These are phyloP conservation scores for Boletales sp. DNA, from an alignment of 768 basidiomycete genomes.

Conservation along the genomic window DNA sequence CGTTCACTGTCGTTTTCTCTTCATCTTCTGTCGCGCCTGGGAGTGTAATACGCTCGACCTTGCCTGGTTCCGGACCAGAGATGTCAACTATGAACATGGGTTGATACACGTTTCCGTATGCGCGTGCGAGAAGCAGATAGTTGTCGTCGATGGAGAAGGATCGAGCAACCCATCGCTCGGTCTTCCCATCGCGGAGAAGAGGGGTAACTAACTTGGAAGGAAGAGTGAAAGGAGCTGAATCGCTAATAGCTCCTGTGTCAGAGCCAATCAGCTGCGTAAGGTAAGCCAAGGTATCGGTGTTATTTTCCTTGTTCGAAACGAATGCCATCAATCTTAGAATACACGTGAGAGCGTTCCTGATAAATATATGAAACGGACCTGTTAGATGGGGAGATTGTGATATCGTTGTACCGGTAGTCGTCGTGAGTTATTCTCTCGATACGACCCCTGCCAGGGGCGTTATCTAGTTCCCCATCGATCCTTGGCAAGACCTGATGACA, in stretches of 20 bases:
- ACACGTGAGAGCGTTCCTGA: not conserved
- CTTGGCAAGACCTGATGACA: constrained; percentile 25
- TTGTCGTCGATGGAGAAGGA: constrained; percentile 39
- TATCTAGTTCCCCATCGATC: constrained; percentile 38
- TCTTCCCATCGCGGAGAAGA: constrained; percentile 26
- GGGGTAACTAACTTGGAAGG: constrained; percentile 35
- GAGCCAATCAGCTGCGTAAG: constrained; percentile 30
- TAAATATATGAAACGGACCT: constrained; percentile 23
- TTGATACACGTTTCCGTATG: constrained; percentile 26
- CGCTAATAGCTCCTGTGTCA: constrained; percentile 25
- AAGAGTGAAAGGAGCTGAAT: constrained; percentile 30
- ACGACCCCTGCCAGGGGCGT: constrained; percentile 37
- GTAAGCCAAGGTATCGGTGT: constrained; percentile 37
- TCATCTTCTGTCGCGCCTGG: constrained; percentile 33
- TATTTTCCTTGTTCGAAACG: constrained; percentile 40
- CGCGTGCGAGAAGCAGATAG: constrained; percentile 32
- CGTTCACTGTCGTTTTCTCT: constrained; percentile 19
- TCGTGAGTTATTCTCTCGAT: constrained; percentile 43
- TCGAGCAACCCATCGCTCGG: constrained; percentile 28
- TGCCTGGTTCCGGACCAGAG: constrained; percentile 21
- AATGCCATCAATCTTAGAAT: constrained; percentile 35
- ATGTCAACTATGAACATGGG: constrained; percentile 34
- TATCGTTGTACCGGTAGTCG: constrained; percentile 27
- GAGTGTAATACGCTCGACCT: constrained; percentile 30
- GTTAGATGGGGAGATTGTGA: constrained; percentile 34